phyloP scores from a whole-genome alignment of 352 stramenopile genomes.

The Phytophthora sojae region DNA sequence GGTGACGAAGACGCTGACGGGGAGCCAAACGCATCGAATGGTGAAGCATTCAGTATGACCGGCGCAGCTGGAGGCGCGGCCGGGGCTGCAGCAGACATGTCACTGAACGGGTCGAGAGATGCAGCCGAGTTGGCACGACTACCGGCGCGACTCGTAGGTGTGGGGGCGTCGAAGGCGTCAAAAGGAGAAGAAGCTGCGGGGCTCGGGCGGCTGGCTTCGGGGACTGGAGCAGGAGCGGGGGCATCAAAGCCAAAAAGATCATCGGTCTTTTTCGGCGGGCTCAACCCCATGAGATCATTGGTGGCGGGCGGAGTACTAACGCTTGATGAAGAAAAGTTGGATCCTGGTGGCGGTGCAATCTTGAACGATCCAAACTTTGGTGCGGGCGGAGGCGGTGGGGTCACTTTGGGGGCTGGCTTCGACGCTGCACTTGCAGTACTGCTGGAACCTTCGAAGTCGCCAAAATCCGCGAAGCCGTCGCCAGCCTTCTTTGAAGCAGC shows the following conservation, averaged over 20 bases:
- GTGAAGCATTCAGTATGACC: conserved; percentile 30
- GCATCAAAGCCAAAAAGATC: conserved; percentile 70
- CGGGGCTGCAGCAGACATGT: conserved; percentile 26
- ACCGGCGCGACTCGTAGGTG: conserved; percentile 28
- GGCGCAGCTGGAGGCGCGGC: conserved; percentile 6
- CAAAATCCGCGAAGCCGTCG: conserved; percentile 60
- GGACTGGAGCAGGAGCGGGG: conserved; percentile 35
- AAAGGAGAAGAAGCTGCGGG: conserved; percentile 44
- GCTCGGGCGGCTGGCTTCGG: conserved; percentile 20
- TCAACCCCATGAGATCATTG: conserved; percentile 80
- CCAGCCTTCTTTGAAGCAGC: conserved; percentile 28
- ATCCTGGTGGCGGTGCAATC: conserved; percentile 64
- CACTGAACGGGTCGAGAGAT: conserved; percentile 52
- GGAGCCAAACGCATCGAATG: conserved; percentile 55
- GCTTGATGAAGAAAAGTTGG: conserved; percentile 50
- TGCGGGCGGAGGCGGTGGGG: conserved; percentile 23
- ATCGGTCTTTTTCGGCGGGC: conserved; percentile 45
- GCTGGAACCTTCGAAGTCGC: conserved; percentile 52
- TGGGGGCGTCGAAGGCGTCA: conserved; percentile 46
- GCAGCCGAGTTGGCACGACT: conserved; percentile 28
- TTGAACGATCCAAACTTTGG: conserved; percentile 76
- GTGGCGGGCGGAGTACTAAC: conserved; percentile 24
- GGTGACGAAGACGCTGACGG: conserved; percentile 21
- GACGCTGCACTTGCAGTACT: conserved; percentile 24
- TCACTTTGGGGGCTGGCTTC: conserved; percentile 38